Evolutionary conservation across 2,329 filamentous ascomycete species (phyloP), one percentile per base, ranked within the genome.

Genomic region (Aspergillus eucalypticola): DNA sequence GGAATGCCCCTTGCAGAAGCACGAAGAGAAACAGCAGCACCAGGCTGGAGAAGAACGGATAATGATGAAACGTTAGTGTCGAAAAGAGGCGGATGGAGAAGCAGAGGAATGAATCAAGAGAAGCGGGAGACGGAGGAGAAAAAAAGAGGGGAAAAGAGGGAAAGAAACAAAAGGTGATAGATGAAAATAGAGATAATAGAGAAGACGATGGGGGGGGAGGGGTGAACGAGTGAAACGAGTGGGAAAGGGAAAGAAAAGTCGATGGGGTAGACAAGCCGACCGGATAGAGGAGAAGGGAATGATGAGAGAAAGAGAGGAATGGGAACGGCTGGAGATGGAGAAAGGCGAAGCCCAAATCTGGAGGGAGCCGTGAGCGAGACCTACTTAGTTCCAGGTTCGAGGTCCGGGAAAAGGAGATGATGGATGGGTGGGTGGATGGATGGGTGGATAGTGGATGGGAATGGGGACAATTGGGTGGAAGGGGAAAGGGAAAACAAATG

Each of bases 21-120:
- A 53, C 38, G 54, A 54, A 60, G 32, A 64, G 65, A 71, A 67
- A 62, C 50, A 53, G 60, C 67, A 70, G 66, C 66, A 60, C 68
- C 67, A 67, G 70, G 70, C 70, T 66, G 67, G 60, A 63, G 60
- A 62, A 61, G 51, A 44, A 59, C 48, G 56, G 58, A 62, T 50
- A 65, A 57, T 57, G 57, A 59, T 67, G 66, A 64, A 65, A 65
- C 60, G 62, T 65, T 58, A 62, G 60, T 60, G 65, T 57, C 49
- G 61, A 66, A 59, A 60, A 60, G 58, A 54, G 58, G 54, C 58
- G 54, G 35, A 35, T 15, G 21, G 27, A 17, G 17, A 58, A 51
- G 54, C 48, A 56, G 42, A 60, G 57, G 61, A 60, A 54, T 49
- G 50, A 60, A 64, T 44, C 59, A 58, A 58, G 59, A 55, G 21